Evolutionary conservation across 176 grass and related monocot genomes (phyloP).

Genomic region (Oryza brachyantha): DNA sequence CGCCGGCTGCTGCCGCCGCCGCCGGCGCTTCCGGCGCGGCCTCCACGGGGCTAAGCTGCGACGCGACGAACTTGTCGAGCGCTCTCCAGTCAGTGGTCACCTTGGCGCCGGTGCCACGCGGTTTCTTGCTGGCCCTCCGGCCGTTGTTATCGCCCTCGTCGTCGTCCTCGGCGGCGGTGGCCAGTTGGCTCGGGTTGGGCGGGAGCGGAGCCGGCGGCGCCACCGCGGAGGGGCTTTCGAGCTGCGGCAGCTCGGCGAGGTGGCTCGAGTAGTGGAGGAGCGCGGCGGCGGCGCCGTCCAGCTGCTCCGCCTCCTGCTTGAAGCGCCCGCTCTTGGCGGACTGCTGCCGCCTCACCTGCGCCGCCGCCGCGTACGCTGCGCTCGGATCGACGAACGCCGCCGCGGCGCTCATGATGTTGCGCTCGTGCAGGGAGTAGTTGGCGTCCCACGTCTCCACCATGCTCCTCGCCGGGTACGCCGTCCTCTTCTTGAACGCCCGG

Average conservation of each 20-base stretch:
- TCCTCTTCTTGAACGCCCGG: conserved; percentile 94
- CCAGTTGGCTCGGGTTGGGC: conserved; percentile 2
- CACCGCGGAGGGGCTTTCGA: conserved; percentile 66
- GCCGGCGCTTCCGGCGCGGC: background rate
- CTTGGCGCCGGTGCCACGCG: background rate
- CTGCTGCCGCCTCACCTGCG: conserved; percentile 43
- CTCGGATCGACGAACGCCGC: conserved; percentile 32
- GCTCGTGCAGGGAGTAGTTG: conserved; percentile 48
- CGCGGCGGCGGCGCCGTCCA: conserved; percentile 32
- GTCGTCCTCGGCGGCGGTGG: conserved; percentile 16
- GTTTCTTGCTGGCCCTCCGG: conserved; percentile 34
- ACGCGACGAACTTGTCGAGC: conserved; percentile 75
- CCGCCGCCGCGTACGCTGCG: conserved; percentile 35
- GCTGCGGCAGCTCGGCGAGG: conserved; percentile 58
- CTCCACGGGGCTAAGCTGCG: conserved; percentile 60
- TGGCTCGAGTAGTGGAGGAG: conserved; percentile 54
- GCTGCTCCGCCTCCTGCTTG: conserved; percentile 58
- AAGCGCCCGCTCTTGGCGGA: conserved; percentile 29
- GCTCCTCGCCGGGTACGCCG: conserved; percentile 48
- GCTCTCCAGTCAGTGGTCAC: conserved; percentile 66
- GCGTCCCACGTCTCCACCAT: conserved; percentile 55
- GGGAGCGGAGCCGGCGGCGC: conserved; percentile 19
- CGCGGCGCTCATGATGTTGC: conserved; percentile 10
- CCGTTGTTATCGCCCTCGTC: background rate
- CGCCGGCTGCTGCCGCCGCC: background rate